Conservation (phyloP, 176 grass and related monocot genomes). For the Paspalum notatum region DNA sequence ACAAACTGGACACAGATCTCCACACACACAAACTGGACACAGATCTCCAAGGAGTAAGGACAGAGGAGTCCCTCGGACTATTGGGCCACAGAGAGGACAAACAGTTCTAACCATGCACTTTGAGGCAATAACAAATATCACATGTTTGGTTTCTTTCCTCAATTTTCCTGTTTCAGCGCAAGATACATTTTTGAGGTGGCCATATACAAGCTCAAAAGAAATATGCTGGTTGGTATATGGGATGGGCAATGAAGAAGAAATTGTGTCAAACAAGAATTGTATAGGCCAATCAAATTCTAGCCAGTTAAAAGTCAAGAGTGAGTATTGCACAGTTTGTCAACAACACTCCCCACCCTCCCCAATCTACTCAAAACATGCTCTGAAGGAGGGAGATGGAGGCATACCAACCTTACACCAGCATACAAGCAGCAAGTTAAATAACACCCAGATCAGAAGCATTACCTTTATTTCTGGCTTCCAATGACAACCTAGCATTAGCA, state of each 20-base stretch:
- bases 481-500: conserved; percentile 21
- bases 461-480: background rate
- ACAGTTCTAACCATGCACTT: background rate
- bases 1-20: background rate
- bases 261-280: background rate
- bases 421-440: background rate
- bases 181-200: background rate
- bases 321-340: too few species aligned
- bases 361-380: background rate
- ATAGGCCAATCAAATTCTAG: background rate
- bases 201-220: background rate
- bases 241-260: background rate
- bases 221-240: background rate
- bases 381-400: background rate
- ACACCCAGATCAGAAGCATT: background rate
- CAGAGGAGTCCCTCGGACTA: background rate
- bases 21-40: background rate
- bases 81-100: background rate
- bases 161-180: background rate
- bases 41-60: background rate
- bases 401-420: background rate
- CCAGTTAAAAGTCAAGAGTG: background rate
- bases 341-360: background rate
- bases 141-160: background rate
- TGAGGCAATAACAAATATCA: background rate